Evolutionary conservation across 768 basidiomycete genomes (phyloP).

Genomic region (Leccinum rimulosum): DNA sequence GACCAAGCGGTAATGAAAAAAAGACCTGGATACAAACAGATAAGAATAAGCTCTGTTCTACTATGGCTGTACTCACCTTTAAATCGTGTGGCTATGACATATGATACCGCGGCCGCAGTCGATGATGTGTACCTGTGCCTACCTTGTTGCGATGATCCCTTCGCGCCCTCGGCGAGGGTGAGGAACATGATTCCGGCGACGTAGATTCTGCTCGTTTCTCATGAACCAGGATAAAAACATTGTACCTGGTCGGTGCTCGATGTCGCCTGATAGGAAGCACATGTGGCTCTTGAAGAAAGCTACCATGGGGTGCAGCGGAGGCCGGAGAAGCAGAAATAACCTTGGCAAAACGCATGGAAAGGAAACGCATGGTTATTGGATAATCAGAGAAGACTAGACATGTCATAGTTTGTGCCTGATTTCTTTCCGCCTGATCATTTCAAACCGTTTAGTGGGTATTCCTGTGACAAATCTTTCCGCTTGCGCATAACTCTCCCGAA

Average conservation of each 20-base stretch:
- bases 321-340: background rate
- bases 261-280: background rate
- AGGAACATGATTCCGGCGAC: background rate
- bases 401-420: slow-evolving; percentile 60
- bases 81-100: background rate
- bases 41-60: slow-evolving; percentile 58
- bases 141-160: background rate
- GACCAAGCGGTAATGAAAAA: background rate
- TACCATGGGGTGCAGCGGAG: background rate
- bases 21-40: background rate
- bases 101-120: background rate
- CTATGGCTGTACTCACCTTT: slow-evolving; percentile 47
- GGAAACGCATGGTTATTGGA: background rate
- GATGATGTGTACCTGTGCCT: background rate
- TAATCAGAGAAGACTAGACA: background rate
- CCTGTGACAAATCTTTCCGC: slow-evolving; percentile 64
- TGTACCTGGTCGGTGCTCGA: background rate
- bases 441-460: slow-evolving; percentile 52
- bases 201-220: background rate
- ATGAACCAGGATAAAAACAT: background rate
- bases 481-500: slow-evolving; percentile 71
- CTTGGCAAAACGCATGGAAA: background rate
- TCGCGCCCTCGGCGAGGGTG: background rate
- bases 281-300: background rate
- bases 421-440: slow-evolving; percentile 57